These are phyloP conservation scores for Trypanosoma brucei DNA, from an alignment of 208 protist species.

Conservation along the genomic window DNA sequence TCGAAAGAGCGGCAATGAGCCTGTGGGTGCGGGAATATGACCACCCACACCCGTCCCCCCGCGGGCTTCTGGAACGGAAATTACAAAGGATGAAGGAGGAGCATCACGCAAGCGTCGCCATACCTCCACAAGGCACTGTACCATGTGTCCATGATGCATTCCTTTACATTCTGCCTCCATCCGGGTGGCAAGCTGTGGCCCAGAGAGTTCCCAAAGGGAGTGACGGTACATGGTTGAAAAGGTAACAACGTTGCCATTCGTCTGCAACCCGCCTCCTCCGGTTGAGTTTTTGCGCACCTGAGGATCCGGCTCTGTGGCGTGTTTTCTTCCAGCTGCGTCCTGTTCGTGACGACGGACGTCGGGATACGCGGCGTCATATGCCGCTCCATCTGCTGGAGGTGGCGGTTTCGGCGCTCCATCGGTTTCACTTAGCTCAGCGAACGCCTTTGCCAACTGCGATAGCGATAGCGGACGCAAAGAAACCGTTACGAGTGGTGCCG, in stretches of 20 bases:
- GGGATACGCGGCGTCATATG: too few relatives aligned
- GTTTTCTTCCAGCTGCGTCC: neutral
- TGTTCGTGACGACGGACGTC: neutral
- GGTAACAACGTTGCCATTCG: constrained; percentile 9
- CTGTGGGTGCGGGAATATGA: neutral
- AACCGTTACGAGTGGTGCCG: neutral
- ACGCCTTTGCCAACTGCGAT: constrained; percentile 38
- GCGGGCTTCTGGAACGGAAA: constrained; percentile 16
- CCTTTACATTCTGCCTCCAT: constrained; percentile 27
- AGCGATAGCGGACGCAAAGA: constrained; percentile 24
- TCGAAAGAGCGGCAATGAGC: constrained; percentile 9
- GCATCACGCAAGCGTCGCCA: constrained; percentile 18
- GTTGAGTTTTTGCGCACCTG: neutral
- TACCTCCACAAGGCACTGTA: constrained; percentile 53
- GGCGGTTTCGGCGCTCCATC: neutral
- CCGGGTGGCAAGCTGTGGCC: constrained; percentile 24
- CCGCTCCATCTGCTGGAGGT: too few relatives aligned
- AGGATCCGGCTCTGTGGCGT: neutral
- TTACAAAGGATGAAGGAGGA: constrained; percentile 5
- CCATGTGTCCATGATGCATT: constrained; percentile 35
- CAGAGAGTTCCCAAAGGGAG: constrained; percentile 19
- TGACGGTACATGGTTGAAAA: constrained; percentile 35
- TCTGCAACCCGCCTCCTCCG: neutral
- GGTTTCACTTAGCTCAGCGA: constrained; percentile 30
- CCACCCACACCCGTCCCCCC: neutral